Evolutionary conservation across 202 grass and related monocot species (phyloP), one percentile per base, ranked within the genome.

Genomic region (Carex arenaria): DNA sequence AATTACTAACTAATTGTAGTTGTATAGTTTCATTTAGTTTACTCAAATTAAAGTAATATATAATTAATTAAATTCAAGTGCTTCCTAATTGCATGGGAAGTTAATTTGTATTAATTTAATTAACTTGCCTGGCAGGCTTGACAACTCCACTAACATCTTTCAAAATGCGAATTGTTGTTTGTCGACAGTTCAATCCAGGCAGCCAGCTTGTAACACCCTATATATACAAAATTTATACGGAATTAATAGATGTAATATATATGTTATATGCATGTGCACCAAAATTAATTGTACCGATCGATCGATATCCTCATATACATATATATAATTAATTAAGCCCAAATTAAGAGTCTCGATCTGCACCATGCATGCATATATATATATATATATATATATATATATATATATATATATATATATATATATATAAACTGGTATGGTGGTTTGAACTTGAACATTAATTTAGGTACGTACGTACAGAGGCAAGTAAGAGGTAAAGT

Each of bases 101-200:
- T 42, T 42, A 51, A 71, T 51, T 85, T 15, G 15, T 49, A 19
- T 17, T 14, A 49, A 74, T 59, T 14, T 82, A 77, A 53, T 23
- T 64, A 78, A 71, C 51, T 80, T 85, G 75, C 88, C 89, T 91
- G 79, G 85, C 88, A 17, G 92, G 89, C 80, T 94, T 94, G 85
- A 94, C 73, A 74, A 94, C 69, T 19, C 92, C 92, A 32, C 53
- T 85, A 80, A 89, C 77, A 53, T 88, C 85, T 69, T 91, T 94
- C 38, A 94, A 79, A 79, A 94, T 91, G 67, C 64, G 81, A 85
- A 94, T 85, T 23, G 78, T 91, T 0, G 92, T 52, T 64, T 86
- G 82, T 82, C 56, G 88, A 20, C 42, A 19, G 36, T 78, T 88
- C 47, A 90, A 82, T 54, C 91, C 88, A 54, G 79, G 80, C 69